Evolutionary conservation across 2,329 filamentous ascomycete species (phyloP).

Genomic region (Apiospora saccharicola): DNA sequence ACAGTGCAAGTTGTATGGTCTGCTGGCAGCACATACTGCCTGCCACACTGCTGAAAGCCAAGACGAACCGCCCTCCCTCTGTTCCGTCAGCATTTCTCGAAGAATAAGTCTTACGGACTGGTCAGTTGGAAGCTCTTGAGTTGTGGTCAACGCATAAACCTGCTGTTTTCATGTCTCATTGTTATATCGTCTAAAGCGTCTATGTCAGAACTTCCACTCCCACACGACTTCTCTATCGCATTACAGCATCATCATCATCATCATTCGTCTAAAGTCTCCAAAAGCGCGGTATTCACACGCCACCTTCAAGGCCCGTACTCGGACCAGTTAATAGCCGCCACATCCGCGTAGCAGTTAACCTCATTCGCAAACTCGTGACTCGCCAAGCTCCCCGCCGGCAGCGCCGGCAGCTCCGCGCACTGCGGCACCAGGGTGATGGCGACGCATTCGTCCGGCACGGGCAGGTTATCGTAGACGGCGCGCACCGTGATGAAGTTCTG

Average conservation of each 20-base stretch:
- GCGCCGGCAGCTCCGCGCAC: constrained; percentile 47
- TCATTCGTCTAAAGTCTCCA: background rate
- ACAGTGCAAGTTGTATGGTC: too few relatives aligned
- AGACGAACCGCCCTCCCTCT: too few relatives aligned
- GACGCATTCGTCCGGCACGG: constrained; percentile 52
- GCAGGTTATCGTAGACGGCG: constrained; percentile 41
- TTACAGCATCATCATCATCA: background rate
- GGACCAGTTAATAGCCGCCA: constrained; percentile 48
- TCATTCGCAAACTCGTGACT: constrained; percentile 50
- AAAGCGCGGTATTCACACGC: background rate
- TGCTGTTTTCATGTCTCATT: background rate
- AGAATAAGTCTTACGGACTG: too few relatives aligned
- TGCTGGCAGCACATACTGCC: too few relatives aligned
- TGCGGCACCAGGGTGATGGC: constrained; percentile 52
- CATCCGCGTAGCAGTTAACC: constrained; percentile 51
- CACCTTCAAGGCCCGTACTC: constrained; percentile 36
- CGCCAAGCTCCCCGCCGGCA: constrained; percentile 45
- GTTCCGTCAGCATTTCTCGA: too few relatives aligned
- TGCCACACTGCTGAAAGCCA: too few relatives aligned
- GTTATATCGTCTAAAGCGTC: too few relatives aligned
- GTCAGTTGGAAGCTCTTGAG: too few relatives aligned
- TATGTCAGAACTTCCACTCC: too few relatives aligned
- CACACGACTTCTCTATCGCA: background rate
- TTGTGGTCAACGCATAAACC: too few relatives aligned
- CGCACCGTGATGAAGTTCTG: constrained; percentile 48